Percentiles rank a stretch among this genome's conserved stretches.
Evolutionary conservation across 768 basidiomycete species (phyloP).

Genomic region (Udeniomyces megalosporus): DNA sequence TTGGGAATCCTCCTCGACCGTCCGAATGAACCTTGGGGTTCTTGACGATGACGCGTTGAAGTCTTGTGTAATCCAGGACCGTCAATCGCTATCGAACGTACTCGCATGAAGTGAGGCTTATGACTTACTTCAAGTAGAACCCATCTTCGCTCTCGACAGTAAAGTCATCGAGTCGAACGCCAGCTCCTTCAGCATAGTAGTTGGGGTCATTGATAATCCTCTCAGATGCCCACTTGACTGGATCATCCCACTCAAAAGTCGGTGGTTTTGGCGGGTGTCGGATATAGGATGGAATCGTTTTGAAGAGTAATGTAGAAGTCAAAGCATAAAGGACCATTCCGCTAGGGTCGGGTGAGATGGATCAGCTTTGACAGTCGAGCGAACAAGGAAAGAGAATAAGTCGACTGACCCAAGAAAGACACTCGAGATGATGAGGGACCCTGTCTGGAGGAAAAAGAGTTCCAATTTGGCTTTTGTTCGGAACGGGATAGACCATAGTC

Average conservation of each 20-base stretch:
- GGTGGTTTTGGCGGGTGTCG: constrained; percentile 18
- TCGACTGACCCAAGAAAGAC: constrained; percentile 26
- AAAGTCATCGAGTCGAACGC: constrained; percentile 36
- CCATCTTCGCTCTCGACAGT: constrained; percentile 38
- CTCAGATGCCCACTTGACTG: constrained; percentile 31
- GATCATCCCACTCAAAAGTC: constrained; percentile 31
- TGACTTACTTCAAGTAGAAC: constrained; percentile 26
- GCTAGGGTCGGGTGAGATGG: background rate
- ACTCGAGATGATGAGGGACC: constrained; percentile 31
- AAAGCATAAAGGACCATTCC: constrained; percentile 36
- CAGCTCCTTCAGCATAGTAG: constrained; percentile 35
- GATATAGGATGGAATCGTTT: constrained; percentile 17
- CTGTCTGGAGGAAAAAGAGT: constrained; percentile 30
- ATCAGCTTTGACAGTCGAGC: background rate
- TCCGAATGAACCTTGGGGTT: background rate
- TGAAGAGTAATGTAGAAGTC: constrained; percentile 17
- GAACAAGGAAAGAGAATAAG: background rate
- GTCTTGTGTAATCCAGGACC: background rate
- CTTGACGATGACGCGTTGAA: constrained; percentile 10
- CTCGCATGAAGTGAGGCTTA: background rate
- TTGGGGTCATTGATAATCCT: constrained; percentile 32
- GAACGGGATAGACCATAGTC: constrained; percentile 13
- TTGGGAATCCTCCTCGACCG: constrained; percentile 26
- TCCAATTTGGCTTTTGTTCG: constrained; percentile 15
- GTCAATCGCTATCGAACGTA: background rate